A percentile compares a stretch with the other conserved stretches of the same genome.
Conservation (phyloP, 2,329 filamentous ascomycete genomes). For the Bretziella fagacearum region DNA sequence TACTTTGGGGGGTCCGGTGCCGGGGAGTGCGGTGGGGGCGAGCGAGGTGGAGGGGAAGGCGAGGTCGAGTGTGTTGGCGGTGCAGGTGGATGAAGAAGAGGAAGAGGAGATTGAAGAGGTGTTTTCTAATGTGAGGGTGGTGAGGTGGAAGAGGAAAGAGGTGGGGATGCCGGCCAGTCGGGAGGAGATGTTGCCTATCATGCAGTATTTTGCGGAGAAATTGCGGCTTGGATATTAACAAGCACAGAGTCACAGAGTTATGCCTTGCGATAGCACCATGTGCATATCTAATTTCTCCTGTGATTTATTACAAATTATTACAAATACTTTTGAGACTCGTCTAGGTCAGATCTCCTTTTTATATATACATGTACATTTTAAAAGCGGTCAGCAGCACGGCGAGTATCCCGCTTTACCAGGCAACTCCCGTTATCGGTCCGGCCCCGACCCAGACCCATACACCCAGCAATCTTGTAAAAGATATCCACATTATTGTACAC, state of each 20-base stretch:
- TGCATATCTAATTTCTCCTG: background rate
- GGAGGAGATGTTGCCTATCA: slow-evolving; percentile 79
- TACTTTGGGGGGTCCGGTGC: slow-evolving; percentile 44
- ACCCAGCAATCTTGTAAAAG: slow-evolving; percentile 57
- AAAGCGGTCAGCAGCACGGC: slow-evolving; percentile 11
- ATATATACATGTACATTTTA: slow-evolving; percentile 5
- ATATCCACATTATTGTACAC: slow-evolving; percentile 55
- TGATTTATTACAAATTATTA: no score
- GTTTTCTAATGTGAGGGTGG: slow-evolving; percentile 50
- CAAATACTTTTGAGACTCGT: no score
- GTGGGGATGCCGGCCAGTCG: slow-evolving; percentile 70
- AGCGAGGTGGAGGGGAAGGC: slow-evolving; percentile 32
- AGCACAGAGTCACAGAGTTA: background rate
- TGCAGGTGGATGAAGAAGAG: slow-evolving; percentile 44
- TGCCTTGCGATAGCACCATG: background rate
- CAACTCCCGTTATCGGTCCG: slow-evolving; percentile 9
- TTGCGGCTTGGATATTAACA: slow-evolving; percentile 22
- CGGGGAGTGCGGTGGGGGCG: slow-evolving; percentile 27
- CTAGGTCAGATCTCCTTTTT: no score
- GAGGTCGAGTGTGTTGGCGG: slow-evolving; percentile 44
- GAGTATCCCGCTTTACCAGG: slow-evolving; percentile 6
- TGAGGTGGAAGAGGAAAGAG: slow-evolving; percentile 50
- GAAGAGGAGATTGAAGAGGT: slow-evolving; percentile 45
- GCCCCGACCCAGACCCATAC: slow-evolving; percentile 36
- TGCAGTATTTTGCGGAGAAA: slow-evolving; percentile 62